Base-by-base conservation (phyloP, 2,329 filamentous ascomycete genomes). In the Penicillium glabrum region DNA sequence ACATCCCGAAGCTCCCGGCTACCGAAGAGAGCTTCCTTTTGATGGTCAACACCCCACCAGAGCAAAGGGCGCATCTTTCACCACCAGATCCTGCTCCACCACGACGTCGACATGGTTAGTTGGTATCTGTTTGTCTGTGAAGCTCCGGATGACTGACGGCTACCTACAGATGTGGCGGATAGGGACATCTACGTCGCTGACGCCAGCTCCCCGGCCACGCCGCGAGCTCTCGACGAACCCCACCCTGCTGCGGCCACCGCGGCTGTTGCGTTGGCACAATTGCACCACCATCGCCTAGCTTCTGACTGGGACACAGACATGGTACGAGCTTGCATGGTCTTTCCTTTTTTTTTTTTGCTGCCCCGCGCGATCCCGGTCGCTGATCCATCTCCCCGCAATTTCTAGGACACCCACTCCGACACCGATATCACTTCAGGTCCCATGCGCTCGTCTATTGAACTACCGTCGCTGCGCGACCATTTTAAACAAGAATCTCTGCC, bases 11-110 rank as follows among this genome's bases (percentile, higher is more conserved):
- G 84, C 89, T 98, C 68, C 93, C 95, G 65, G 95, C 95, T 48
- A 99, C 93, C 67, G 93, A 97, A 77, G 93, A 98, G 79, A 97
- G 92, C 86, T 97, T 99, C 78, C 82, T 90, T 71, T 83, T 96
- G 75, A 98, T 98, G 95, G 91, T 98, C 76, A 96, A 87, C 75
- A 92, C 91, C 64, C 89, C 91, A 61, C 93, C 90, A 11, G 88
- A 88, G 60, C 88, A 91, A 73, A 85, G 84, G 69, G 84, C 83
- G 45, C 84, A 83, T 61, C 77, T 79, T 56, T 80, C 78, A 39
- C 75, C 75, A 29, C 69, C 76, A 67, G 73, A 75, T 69, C 67
- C 73, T 37, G 54, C 61, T 39, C 66, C 65, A 21, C 67, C 70
- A 19, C 66, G 72, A 44, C 73, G 70, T 57, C 77, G 67, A 64